Evolutionary conservation across 768 basidiomycete genomes (phyloP).

Genomic region (Pleurotus eryngii): DNA sequence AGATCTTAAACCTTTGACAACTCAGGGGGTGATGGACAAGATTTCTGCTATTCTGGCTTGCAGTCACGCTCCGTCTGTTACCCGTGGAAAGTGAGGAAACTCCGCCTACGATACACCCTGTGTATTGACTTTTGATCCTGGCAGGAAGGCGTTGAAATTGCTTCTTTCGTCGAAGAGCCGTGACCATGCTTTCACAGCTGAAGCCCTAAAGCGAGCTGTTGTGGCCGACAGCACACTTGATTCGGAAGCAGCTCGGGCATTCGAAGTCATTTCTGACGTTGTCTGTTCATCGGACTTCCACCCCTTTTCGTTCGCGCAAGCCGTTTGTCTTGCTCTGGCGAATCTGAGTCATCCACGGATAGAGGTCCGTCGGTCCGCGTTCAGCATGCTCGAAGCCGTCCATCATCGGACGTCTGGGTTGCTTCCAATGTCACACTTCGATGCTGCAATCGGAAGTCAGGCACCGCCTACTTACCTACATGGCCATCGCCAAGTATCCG

Average conservation of each 20-base stretch:
- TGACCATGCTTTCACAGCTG: conserved; percentile 57
- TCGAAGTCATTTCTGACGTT: conserved; percentile 74
- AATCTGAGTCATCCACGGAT: conserved; percentile 76
- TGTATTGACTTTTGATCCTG: conserved; percentile 3
- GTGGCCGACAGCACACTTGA: conserved; percentile 52
- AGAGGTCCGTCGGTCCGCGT: conserved; percentile 68
- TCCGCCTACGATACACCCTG: background rate
- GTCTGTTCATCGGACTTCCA: conserved; percentile 52
- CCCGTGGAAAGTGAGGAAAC: conserved; percentile 60
- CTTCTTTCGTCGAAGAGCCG: conserved; percentile 56
- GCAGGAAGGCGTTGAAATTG: conserved; percentile 76
- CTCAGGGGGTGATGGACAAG: conserved; percentile 55
- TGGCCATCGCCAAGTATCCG: conserved; percentile 75
- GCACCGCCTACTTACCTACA: conserved; percentile 76
- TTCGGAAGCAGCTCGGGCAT: conserved; percentile 63
- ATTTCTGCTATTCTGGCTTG: conserved; percentile 69
- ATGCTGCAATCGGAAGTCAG: conserved; percentile 67
- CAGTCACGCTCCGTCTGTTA: conserved; percentile 44
- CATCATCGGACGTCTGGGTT: conserved; percentile 69
- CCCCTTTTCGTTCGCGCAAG: conserved; percentile 70
- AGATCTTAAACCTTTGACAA: conserved; percentile 49
- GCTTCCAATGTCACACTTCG: conserved; percentile 67
- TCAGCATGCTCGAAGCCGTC: conserved; percentile 70
- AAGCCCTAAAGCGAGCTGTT: conserved; percentile 67
- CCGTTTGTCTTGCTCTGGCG: conserved; percentile 72